A percentile compares a stretch with the other conserved stretches of the same genome.
phyloP scores from a whole-genome alignment of 371 early-diverging fungal species.

The Mucor velutinosus region DNA sequence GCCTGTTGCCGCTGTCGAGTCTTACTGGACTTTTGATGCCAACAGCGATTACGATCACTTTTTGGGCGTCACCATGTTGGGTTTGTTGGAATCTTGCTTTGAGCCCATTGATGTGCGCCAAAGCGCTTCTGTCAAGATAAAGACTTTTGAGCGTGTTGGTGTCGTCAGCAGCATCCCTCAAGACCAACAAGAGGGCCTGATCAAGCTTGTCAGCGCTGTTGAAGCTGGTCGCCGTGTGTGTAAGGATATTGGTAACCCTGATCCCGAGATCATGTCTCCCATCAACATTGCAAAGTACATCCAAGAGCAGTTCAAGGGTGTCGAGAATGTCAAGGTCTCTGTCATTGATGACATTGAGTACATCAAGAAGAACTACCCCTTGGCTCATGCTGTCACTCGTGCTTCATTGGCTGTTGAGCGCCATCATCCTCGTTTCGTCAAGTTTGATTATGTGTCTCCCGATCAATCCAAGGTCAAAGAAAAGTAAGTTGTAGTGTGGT shows the following conservation, averaged over 20 bases:
- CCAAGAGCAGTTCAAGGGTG: conserved; percentile 50
- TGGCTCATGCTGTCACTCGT: conserved; percentile 78
- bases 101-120: conserved; percentile 85
- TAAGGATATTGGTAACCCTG: conserved; percentile 80
- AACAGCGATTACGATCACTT: conserved; percentile 64
- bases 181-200: conserved; percentile 25
- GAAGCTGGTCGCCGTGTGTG: conserved; percentile 77
- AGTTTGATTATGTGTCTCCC: conserved; percentile 77
- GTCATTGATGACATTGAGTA: conserved; percentile 67
- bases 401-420: conserved; percentile 74
- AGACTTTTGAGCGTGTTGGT: conserved; percentile 58
- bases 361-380: conserved; percentile 80
- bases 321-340: conserved; percentile 59
- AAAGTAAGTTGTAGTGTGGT: conserved; percentile 55
- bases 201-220: conserved; percentile 65
- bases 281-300: conserved; percentile 74
- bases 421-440: conserved; percentile 80
- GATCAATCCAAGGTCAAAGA: conserved; percentile 79
- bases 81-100: conserved; percentile 71
- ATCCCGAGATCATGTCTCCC: conserved; percentile 89
- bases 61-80: conserved; percentile 76
- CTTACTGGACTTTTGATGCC: conserved; percentile 33
- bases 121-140: conserved; percentile 46
- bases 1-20: conserved; percentile 26
- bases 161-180: conserved; percentile 37